A percentile compares a stretch with the other conserved stretches of the same genome.
phyloP scores from a whole-genome alignment of 805 yeast genomes.

The Teunomyces kruisii region DNA sequence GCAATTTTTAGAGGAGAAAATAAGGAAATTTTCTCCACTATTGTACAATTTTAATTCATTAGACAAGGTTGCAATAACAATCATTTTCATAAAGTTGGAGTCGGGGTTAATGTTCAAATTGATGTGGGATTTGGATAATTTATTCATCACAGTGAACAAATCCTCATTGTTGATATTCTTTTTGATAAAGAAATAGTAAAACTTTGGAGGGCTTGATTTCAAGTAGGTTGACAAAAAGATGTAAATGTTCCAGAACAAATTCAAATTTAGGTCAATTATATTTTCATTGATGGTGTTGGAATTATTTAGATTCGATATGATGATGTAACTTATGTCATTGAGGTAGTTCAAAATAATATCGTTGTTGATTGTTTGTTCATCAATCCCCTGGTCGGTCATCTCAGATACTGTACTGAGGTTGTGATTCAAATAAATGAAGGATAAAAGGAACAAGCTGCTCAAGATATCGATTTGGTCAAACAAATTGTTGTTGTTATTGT shows the following conservation, averaged over 20 bases:
- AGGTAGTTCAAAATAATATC: slow-evolving; percentile 50
- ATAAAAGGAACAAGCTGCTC: slow-evolving; percentile 45
- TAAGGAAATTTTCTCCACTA: slow-evolving; percentile 18
- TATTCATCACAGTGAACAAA: slow-evolving; percentile 20
- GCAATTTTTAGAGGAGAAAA: slow-evolving; percentile 38
- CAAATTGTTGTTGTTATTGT: slow-evolving; percentile 26
- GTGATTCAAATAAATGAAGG: slow-evolving; percentile 42
- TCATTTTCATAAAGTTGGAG: slow-evolving; percentile 20
- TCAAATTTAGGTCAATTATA: slow-evolving; percentile 30
- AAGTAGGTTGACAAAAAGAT: slow-evolving; percentile 45
- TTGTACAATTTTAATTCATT: slow-evolving; percentile 32
- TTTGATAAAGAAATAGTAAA: slow-evolving; percentile 16
- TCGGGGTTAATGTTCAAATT: slow-evolving; percentile 9
- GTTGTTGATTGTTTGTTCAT: slow-evolving; percentile 32
- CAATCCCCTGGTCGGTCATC: slow-evolving; percentile 10
- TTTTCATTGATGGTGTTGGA: slow-evolving; percentile 21
- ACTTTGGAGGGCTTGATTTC: slow-evolving; percentile 18
- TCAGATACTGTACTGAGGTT: slow-evolving; percentile 24
- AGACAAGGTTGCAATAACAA: slow-evolving; percentile 30
- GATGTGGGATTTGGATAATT: slow-evolving; percentile 24
- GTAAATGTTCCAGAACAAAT: slow-evolving; percentile 51
- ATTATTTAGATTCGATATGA: slow-evolving; percentile 34
- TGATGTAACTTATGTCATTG: slow-evolving; percentile 46
- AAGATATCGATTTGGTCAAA: slow-evolving; percentile 40
- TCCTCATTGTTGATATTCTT: slow-evolving; percentile 6